phyloP scores from a whole-genome alignment of 495 filamentous ascomycete genomes.

The Aspergillus ellipticus region DNA sequence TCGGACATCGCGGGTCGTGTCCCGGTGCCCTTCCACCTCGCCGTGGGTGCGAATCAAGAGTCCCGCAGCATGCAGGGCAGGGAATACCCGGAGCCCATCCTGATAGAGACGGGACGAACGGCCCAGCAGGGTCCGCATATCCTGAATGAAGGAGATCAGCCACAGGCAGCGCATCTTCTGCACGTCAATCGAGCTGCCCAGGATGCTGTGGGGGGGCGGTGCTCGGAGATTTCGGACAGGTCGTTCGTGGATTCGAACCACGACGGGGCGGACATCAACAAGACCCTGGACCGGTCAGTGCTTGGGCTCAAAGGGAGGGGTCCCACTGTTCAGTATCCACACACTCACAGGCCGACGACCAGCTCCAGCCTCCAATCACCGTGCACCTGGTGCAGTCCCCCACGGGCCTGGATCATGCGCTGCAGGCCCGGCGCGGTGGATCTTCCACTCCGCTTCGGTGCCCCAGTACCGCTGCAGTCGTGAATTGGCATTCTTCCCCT shows the following conservation, averaged over 20 bases:
- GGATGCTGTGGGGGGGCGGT: not conserved
- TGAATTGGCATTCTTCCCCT: not conserved
- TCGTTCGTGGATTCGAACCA: constrained; percentile 28
- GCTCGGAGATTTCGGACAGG: constrained; percentile 8
- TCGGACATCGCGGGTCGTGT: not conserved
- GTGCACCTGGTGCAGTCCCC: constrained; percentile 20
- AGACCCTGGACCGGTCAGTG: constrained; percentile 17
- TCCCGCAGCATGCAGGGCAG: constrained; percentile 19
- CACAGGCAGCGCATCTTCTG: constrained; percentile 27
- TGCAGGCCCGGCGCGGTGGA: constrained; percentile 27
- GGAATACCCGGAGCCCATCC: constrained; percentile 13
- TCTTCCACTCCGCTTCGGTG: constrained; percentile 24
- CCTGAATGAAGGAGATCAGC: constrained; percentile 32
- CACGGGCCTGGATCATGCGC: constrained; percentile 27
- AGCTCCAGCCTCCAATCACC: constrained; percentile 26
- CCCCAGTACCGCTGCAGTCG: constrained; percentile 32
- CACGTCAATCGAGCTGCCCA: constrained; percentile 13
- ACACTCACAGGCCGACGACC: constrained; percentile 26
- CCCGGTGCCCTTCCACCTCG: constrained; percentile 4
- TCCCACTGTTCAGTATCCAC: not conserved
- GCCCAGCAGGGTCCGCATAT: constrained; percentile 28
- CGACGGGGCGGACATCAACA: constrained; percentile 26
- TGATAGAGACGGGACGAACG: constrained; percentile 13
- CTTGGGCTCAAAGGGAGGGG: too few relatives aligned
- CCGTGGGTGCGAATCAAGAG: constrained; percentile 17